phyloP scores from a whole-genome alignment of 257 asterid species.

The Phtheirospermum japonicum region DNA sequence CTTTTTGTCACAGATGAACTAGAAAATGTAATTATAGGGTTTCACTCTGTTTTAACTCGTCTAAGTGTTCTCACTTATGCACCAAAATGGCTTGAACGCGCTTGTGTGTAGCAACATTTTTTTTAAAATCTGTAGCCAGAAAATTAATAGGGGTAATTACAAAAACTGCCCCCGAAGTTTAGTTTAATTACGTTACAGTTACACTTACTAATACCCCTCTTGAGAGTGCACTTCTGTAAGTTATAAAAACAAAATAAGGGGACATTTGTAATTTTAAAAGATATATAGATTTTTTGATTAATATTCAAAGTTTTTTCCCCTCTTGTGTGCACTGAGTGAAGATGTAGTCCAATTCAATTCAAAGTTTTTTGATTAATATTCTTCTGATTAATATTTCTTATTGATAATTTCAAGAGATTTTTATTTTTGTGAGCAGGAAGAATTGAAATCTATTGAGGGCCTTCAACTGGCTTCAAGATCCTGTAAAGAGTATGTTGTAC shows the following conservation, averaged over 20 bases:
- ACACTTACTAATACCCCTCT: background rate
- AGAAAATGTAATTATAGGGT: background rate
- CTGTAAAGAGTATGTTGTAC: constrained; percentile 70
- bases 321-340: no score
- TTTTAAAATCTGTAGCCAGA: background rate
- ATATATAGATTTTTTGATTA: no score
- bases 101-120: background rate
- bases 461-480: constrained; percentile 64
- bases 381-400: no score
- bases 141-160: no score
- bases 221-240: background rate
- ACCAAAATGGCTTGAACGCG: background rate
- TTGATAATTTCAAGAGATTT: background rate
- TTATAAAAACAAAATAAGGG: no score
- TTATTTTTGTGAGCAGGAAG: constrained; percentile 57
- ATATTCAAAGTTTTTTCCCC: no score
- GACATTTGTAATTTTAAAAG: no score
- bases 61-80: background rate
- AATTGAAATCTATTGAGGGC: constrained; percentile 60
- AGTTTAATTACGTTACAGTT: no score
- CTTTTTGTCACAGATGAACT: background rate
- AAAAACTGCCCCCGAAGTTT: background rate
- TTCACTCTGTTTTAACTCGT: background rate
- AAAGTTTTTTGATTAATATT: no score
- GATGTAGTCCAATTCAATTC: no score